A percentile compares a stretch with the other conserved stretches of the same genome.
Conservation (phyloP, 192 early-diverging fungal species). For the Coemansia sp. region DNA sequence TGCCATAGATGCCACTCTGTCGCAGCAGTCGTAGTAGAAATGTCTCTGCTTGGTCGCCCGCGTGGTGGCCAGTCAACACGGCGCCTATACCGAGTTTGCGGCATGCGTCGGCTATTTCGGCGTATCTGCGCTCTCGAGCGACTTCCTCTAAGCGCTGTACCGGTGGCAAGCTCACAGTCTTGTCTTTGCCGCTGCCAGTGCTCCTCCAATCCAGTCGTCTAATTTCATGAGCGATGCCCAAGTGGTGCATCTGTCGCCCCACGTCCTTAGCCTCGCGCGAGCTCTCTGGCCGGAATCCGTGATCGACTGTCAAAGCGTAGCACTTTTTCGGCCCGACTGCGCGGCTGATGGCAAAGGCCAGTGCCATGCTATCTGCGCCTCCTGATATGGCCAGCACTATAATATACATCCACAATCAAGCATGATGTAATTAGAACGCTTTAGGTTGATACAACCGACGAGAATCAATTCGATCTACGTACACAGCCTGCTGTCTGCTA, state of each 20-base stretch:
- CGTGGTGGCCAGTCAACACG: slow-evolving; percentile 51
- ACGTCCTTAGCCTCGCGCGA: slow-evolving; percentile 33
- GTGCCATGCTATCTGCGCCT: slow-evolving; percentile 54
- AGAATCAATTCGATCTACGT: neutral
- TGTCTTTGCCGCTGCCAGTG: neutral
- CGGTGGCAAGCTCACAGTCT: slow-evolving; percentile 2
- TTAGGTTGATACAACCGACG: neutral
- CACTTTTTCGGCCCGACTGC: slow-evolving; percentile 25
- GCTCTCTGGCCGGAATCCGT: slow-evolving; percentile 45
- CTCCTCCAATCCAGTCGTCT: slow-evolving; percentile 7
- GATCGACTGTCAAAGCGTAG: slow-evolving; percentile 46
- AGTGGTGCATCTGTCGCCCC: slow-evolving; percentile 17
- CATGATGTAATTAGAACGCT: neutral
- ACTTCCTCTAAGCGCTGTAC: slow-evolving; percentile 39
- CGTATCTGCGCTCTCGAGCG: slow-evolving; percentile 33
- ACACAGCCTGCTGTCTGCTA: slow-evolving; percentile 27
- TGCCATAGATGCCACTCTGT: slow-evolving; percentile 42
- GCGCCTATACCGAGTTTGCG: slow-evolving; percentile 4
- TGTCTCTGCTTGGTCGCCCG: slow-evolving; percentile 52
- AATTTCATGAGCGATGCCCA: slow-evolving; percentile 39
- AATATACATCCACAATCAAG: neutral
- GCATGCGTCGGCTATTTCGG: slow-evolving; percentile 16
- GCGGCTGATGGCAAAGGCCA: slow-evolving; percentile 38
- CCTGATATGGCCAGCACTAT: slow-evolving; percentile 51
- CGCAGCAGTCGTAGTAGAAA: slow-evolving; percentile 42